Evolutionary conservation across 148 eudicot species (phyloP), one percentile per base, ranked within the genome.

Genomic region (Rhododendron ovatum): DNA sequence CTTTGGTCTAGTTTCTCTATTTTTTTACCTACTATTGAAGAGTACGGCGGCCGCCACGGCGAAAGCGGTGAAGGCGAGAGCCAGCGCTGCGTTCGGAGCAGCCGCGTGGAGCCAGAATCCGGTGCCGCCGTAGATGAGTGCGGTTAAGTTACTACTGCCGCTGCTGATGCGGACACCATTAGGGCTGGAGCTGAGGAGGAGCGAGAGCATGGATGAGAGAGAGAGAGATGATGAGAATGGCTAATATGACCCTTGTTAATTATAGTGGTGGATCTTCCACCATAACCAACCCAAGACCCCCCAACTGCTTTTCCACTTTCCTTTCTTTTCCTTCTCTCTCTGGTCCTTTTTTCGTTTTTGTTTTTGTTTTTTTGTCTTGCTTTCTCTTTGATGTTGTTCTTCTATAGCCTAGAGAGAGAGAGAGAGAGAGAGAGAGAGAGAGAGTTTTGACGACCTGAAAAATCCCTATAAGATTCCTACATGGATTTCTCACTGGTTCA

Each of bases 1-100:
- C 8, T 83, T 57, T 48, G n/a, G 63, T 22, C 18, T 59, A 26
- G 22, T 55, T 33, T 7, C 5, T 24, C 30, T 17, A 45, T 45
- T 7, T 45, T 26, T 77, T 89, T 90, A 94, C 91, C 96, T 91
- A 91, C 90, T 85, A 84, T 92, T 83, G 88, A 89, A 93, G 87
- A 91, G 82, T 43, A 93, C 83, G 87, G 93, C 93, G 87, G 95
- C 94, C 87, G 92, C 89, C 67, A 94, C 95, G 81, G 96, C 95
- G 86, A 92, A 84, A 82, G 92, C 94, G 83, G 97, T 92, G 84
- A 94, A 78, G 84, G 86, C 87, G 11, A 90, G 41, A 73, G 93
- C 92, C 83, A 93, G 87, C 78, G 86, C 85, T 82, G 87, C 92
- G 85, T 86, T 86, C 7, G 84, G 65, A 55, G 35, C 30, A 22